Percentiles rank a stretch among this genome's conserved stretches.
phyloP scores from a whole-genome alignment of 768 basidiomycete species.

The Tricholoma bakamatsutake region DNA sequence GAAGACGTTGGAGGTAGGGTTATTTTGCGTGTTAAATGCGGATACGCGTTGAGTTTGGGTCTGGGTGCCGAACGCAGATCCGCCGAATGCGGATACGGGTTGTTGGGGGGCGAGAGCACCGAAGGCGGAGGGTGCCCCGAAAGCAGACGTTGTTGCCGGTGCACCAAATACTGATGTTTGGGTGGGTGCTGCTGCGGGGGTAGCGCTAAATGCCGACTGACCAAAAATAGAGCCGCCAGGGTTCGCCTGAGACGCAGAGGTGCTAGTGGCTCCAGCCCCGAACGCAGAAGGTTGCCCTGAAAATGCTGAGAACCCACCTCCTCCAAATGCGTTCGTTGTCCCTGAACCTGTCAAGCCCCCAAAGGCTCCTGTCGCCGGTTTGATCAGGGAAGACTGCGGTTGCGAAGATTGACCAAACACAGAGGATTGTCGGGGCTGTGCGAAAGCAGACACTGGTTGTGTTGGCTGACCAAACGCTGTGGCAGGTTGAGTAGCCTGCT shows the following conservation, averaged over 20 bases:
- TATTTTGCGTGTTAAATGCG: slow-evolving; percentile 5
- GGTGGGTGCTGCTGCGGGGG: slow-evolving; percentile 12
- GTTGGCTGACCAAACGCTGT: slow-evolving; percentile 21
- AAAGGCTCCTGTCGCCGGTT: slow-evolving; percentile 49
- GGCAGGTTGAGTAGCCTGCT: slow-evolving; percentile 23
- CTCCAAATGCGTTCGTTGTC: slow-evolving; percentile 27
- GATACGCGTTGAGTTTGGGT: slow-evolving; percentile 11
- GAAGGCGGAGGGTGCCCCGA: slow-evolving; percentile 14
- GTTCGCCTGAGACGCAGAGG: slow-evolving; percentile 24
- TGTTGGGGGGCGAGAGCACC: slow-evolving; percentile 7
- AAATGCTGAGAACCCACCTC: slow-evolving; percentile 47
- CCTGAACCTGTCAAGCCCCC: slow-evolving; percentile 28
- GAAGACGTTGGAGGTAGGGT: slow-evolving; percentile 2
- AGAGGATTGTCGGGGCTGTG: slow-evolving; percentile 23
- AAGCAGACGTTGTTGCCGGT: slow-evolving; percentile 9
- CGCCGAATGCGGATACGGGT: slow-evolving; percentile 14
- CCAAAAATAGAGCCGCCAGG: slow-evolving; percentile 24
- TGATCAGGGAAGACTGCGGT: slow-evolving; percentile 33
- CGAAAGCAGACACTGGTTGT: slow-evolving; percentile 29
- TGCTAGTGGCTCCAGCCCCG: slow-evolving; percentile 20
- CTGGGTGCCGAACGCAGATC: slow-evolving; percentile 18
- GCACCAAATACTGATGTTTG: slow-evolving; percentile 20
- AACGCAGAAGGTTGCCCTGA: slow-evolving; percentile 43
- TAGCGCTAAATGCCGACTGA: slow-evolving; percentile 22
- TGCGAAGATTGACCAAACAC: slow-evolving; percentile 25